Percentiles rank a stretch among this genome's conserved stretches.
These are phyloP conservation scores for Brassica nigra DNA, from an alignment of 345 rosid genomes.

Conservation along the genomic window DNA sequence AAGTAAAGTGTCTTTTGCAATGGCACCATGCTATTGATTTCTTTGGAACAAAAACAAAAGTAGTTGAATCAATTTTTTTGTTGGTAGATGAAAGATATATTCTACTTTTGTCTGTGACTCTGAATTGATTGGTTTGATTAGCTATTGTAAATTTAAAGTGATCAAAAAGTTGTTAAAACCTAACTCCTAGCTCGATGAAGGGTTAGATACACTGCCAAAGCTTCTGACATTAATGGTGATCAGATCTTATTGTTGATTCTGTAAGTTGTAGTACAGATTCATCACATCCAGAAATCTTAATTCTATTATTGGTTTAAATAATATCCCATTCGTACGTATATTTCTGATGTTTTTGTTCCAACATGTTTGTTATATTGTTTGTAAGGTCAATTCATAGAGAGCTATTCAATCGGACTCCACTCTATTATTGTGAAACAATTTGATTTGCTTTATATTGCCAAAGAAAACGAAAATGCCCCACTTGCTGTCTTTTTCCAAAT, in stretches of 20 bases:
- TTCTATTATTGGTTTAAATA: background rate
- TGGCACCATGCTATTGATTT: background rate
- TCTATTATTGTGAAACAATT: conserved; percentile 62
- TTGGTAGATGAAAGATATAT: background rate
- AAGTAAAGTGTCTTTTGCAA: background rate
- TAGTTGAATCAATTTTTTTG: background rate
- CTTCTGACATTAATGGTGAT: background rate
- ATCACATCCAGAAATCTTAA: background rate
- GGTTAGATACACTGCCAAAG: background rate
- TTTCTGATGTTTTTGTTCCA: background rate
- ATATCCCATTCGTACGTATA: background rate
- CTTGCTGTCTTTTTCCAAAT: conserved; percentile 51
- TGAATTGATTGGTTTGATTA: background rate
- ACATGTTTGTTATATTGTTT: conserved; percentile 29
- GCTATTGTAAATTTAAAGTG: background rate
- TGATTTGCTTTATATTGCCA: conserved; percentile 39
- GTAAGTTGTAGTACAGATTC: background rate
- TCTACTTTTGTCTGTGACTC: background rate
- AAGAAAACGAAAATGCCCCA: conserved; percentile 57
- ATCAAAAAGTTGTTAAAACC: background rate
- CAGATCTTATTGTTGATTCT: background rate
- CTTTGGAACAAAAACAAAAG: background rate
- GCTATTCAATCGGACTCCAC: conserved; percentile 46
- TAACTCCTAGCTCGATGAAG: background rate
- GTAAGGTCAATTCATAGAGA: conserved; percentile 30